A percentile compares a stretch with the other conserved stretches of the same genome.
Conservation (phyloP, 2,329 filamentous ascomycete genomes). For the Beauveria medogensis region DNA sequence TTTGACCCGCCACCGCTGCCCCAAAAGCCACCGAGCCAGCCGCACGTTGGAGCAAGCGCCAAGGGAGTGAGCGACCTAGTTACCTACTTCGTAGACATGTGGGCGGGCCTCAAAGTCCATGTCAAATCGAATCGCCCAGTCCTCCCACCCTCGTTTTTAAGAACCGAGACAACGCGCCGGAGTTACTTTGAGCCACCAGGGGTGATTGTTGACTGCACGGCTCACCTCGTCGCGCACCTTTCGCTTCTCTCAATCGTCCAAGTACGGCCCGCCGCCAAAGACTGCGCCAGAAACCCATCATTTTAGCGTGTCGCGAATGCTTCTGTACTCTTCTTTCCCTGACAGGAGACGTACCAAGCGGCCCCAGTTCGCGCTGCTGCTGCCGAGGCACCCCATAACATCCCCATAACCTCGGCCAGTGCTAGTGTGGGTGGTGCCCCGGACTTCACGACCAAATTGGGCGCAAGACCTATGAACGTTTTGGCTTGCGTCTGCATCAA, state of each 20-base stretch:
- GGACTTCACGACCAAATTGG: slow-evolving; percentile 8
- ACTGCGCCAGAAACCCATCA: neutral
- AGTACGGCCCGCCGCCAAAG: neutral
- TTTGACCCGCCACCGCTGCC: neutral
- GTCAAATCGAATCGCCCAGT: neutral
- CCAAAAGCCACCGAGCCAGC: neutral
- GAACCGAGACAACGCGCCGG: neutral
- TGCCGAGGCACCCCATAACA: slow-evolving; percentile 7
- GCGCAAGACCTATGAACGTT: neutral
- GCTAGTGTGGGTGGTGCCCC: slow-evolving; percentile 4
- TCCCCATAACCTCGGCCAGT: slow-evolving; percentile 10
- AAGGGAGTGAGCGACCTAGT: too few species aligned
- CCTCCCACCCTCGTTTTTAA: neutral
- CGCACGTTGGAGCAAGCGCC: neutral
- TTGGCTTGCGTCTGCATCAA: neutral
- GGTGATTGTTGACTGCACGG: neutral
- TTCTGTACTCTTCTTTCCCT: neutral
- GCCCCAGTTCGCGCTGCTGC: neutral
- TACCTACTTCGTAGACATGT: neutral
- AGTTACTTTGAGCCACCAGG: neutral
- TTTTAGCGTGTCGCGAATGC: neutral
- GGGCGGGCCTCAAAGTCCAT: neutral
- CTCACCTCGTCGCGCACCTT: neutral
- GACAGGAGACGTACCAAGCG: neutral
- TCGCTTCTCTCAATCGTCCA: neutral